Conservation (phyloP, 2,329 filamentous ascomycete species). For the Epichloe bromicola region DNA sequence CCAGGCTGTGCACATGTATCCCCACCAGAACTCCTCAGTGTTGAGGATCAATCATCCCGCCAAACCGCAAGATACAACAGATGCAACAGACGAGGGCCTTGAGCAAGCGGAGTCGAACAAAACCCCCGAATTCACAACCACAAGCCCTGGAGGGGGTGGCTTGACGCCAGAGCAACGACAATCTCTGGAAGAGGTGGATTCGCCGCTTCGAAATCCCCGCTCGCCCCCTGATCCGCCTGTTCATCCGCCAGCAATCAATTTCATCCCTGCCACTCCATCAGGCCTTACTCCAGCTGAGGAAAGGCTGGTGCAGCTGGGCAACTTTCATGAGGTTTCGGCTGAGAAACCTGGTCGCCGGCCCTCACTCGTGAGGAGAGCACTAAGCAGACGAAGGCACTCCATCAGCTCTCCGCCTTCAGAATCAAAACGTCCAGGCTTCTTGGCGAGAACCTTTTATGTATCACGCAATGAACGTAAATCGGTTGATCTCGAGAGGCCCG, state of each 20-base stretch:
- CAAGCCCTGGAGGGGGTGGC: constrained; percentile 27
- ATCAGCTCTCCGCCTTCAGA: constrained; percentile 27
- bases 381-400: constrained; percentile 34
- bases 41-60: constrained; percentile 45
- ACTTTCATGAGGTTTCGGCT: constrained; percentile 36
- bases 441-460: constrained; percentile 41
- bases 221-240: constrained; percentile 40
- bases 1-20: constrained; percentile 46
- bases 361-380: constrained; percentile 41
- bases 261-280: constrained; percentile 51
- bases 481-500: constrained; percentile 13
- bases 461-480: constrained; percentile 26
- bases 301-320: constrained; percentile 37
- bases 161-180: constrained; percentile 37
- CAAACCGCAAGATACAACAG: constrained; percentile 34
- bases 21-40: constrained; percentile 52
- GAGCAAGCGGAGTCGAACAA: constrained; percentile 12
- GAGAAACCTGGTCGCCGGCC: constrained; percentile 32
- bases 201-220: constrained; percentile 48
- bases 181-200: constrained; percentile 42
- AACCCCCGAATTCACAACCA: constrained; percentile 25
- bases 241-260: constrained; percentile 33
- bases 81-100: constrained; percentile 16
- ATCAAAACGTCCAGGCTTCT: constrained; percentile 27
- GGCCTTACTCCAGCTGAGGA: constrained; percentile 43